A percentile compares a stretch with the other conserved stretches of the same genome.
These are phyloP conservation scores for Mortierella sp. DNA, from an alignment of 371 early-diverging fungal genomes.

Conservation along the genomic window DNA sequence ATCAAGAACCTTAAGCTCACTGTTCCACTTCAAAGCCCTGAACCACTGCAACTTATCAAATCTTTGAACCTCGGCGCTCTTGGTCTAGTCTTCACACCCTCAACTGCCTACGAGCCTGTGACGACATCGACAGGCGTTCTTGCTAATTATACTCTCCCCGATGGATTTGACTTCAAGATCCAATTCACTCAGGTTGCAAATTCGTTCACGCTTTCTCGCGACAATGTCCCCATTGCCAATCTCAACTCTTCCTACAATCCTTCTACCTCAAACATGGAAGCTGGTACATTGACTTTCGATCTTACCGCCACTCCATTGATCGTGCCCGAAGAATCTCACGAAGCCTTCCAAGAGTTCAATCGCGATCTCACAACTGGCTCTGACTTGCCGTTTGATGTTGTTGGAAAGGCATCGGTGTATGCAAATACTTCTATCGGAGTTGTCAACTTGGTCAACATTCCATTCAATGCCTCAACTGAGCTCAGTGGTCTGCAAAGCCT, in stretches of 20 bases:
- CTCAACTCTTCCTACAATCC: conserved; percentile 61
- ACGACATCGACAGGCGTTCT: conserved; percentile 63
- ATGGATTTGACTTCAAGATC: conserved; percentile 69
- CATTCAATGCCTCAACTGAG: conserved; percentile 64
- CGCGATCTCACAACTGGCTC: conserved; percentile 61
- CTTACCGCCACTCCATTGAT: conserved; percentile 58
- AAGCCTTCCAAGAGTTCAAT: conserved; percentile 64
- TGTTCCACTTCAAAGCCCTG: conserved; percentile 62
- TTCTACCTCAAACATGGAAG: conserved; percentile 60
- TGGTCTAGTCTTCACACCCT: conserved; percentile 63
- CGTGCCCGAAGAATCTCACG: conserved; percentile 57
- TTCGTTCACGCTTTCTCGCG: conserved; percentile 62
- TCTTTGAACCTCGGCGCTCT: conserved; percentile 67
- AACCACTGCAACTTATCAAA: conserved; percentile 66
- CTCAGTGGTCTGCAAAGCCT: conserved; percentile 68
- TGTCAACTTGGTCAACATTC: conserved; percentile 63
- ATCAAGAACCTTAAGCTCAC: conserved; percentile 66
- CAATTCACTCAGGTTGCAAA: conserved; percentile 64
- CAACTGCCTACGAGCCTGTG: conserved; percentile 64
- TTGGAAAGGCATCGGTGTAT: conserved; percentile 63
- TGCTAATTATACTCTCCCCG: conserved; percentile 68
- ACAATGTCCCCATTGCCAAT: conserved; percentile 61
- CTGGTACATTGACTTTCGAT: conserved; percentile 64
- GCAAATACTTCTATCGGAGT: conserved; percentile 66
- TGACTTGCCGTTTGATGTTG: conserved; percentile 60